These are phyloP conservation scores for Chlorella sp. DNA, from an alignment of 139 green algal genomes.

Conservation along the genomic window DNA sequence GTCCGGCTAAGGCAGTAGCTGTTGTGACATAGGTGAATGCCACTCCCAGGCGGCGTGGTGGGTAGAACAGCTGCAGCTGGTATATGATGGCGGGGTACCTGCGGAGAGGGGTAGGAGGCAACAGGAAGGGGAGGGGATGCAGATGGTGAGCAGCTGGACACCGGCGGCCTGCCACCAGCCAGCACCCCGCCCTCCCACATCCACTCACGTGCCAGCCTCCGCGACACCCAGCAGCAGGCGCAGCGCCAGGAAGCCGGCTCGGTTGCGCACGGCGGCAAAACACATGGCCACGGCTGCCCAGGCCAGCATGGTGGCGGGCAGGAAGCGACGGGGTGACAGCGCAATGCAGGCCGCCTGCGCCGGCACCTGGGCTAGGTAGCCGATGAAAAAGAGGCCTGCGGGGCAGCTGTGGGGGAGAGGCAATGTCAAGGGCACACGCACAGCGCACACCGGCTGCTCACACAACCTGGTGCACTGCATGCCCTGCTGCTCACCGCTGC, in stretches of 20 bases:
- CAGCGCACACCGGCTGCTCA: no score
- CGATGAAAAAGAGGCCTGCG: slow-evolving; percentile 70
- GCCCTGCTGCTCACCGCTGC: slow-evolving; percentile 32
- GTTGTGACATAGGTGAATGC: slow-evolving; percentile 35
- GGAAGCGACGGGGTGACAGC: slow-evolving; percentile 56
- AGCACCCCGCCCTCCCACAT: background rate
- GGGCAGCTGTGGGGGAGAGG: background rate
- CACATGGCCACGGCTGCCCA: slow-evolving; percentile 61
- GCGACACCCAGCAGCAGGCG: slow-evolving; percentile 41
- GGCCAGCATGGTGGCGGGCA: slow-evolving; percentile 45
- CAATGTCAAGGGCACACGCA: no score
- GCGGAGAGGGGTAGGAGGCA: background rate
- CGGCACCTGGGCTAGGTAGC: slow-evolving; percentile 59
- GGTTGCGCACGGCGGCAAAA: slow-evolving; percentile 46
- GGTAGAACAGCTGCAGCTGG: slow-evolving; percentile 41
- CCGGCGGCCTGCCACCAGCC: no score
- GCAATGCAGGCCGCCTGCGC: slow-evolving; percentile 30
- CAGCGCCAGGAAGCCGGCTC: slow-evolving; percentile 50
- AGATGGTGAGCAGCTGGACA: no score
- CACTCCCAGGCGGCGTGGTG: slow-evolving; percentile 7
- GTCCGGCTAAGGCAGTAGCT: slow-evolving; percentile 14
- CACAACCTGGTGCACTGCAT: no score
- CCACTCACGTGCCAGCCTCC: slow-evolving; percentile 4
- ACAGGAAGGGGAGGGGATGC: no score
- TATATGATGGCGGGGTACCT: slow-evolving; percentile 37